Evolutionary conservation across 371 early-diverging fungal species (phyloP).

Genomic region (Parasitella parasitica): DNA sequence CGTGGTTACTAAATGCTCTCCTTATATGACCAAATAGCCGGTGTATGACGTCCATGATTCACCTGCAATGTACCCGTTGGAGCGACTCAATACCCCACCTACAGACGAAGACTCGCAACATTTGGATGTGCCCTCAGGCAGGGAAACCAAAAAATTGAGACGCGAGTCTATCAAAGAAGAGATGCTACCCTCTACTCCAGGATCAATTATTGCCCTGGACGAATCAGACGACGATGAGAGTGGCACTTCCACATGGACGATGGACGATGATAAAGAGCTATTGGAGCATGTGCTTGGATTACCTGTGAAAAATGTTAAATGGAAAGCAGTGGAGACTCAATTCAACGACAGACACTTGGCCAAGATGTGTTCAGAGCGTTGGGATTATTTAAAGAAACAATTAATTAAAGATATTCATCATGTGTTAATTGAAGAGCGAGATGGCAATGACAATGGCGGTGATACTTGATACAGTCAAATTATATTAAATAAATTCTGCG

Average conservation of each 20-base stretch:
- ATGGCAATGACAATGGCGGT: not conserved
- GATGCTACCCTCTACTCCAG: conserved; percentile 19
- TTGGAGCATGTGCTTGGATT: conserved; percentile 15
- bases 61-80: conserved; percentile 2
- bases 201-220: conserved; percentile 14
- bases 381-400: conserved; percentile 18
- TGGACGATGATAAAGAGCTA: conserved; percentile 18
- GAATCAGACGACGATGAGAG: conserved; percentile 27
- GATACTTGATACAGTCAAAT: not conserved
- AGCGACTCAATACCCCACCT: conserved; percentile 24
- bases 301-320: conserved; percentile 31
- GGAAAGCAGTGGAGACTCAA: conserved; percentile 16
- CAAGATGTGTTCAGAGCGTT: conserved; percentile 21
- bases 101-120: conserved; percentile 3
- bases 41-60: not conserved
- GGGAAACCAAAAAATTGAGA: not conserved
- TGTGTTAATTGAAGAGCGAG: not conserved
- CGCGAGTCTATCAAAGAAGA: conserved; percentile 1
- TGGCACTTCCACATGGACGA: conserved; percentile 6
- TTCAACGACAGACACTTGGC: conserved; percentile 22
- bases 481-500: not conserved
- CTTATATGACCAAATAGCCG: not conserved
- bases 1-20: not conserved
- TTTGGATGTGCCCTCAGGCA: not conserved
- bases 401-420: conserved; percentile 17